Conservation (phyloP, 768 basidiomycete genomes). For the Lyophyllum atratum region DNA sequence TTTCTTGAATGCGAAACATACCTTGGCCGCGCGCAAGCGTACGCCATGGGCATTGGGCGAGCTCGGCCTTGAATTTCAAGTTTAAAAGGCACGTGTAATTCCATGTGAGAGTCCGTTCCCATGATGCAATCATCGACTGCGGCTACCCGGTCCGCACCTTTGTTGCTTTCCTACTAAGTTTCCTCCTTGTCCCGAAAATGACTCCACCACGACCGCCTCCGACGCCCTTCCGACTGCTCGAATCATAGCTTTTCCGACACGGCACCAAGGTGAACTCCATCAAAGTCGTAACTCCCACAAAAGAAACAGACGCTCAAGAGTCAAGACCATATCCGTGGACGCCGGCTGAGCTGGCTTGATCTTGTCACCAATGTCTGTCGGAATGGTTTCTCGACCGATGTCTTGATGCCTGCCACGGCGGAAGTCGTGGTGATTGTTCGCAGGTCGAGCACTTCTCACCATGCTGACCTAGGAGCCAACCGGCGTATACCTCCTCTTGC, state of each 20-base stretch:
- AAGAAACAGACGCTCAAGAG: neutral
- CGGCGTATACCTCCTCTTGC: neutral
- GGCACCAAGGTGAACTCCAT: neutral
- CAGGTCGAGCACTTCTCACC: neutral
- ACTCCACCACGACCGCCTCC: too few species aligned
- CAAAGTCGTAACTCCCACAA: neutral
- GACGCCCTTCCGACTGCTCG: neutral
- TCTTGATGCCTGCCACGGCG: neutral
- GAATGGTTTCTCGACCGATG: conserved; percentile 8
- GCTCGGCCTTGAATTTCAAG: too few species aligned
- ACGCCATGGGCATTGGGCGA: too few species aligned
- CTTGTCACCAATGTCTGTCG: neutral
- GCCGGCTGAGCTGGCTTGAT: conserved; percentile 11
- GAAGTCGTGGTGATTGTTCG: neutral
- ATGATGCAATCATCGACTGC: too few species aligned
- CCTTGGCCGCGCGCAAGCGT: too few species aligned
- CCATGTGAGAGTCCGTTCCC: too few species aligned
- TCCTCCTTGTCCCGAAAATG: too few species aligned
- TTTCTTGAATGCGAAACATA: too few species aligned
- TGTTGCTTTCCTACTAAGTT: too few species aligned
- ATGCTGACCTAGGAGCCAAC: neutral
- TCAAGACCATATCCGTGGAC: neutral
- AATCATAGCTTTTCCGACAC: neutral
- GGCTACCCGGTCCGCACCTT: too few species aligned
- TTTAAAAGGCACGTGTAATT: too few species aligned